Evolutionary conservation across 768 basidiomycete genomes (phyloP).

Genomic region (Russula abietina): DNA sequence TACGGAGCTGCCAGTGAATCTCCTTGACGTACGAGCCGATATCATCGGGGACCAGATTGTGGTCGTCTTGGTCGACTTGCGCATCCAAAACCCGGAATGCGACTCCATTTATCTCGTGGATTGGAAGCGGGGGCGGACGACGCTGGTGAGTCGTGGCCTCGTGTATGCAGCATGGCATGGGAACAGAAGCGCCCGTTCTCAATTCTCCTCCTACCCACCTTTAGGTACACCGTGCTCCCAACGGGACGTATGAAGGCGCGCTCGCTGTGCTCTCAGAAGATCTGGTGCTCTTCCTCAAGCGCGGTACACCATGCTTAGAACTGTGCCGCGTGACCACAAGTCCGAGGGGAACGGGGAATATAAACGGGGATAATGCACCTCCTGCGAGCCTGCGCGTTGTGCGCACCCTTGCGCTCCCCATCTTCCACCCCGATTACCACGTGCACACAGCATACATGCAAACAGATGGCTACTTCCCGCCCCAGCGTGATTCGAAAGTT

Average conservation of each 20-base stretch:
- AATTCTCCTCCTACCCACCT: neutral
- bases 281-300: conserved; percentile 14
- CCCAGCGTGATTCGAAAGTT: neutral
- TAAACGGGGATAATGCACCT: neutral
- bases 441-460: conserved; percentile 21
- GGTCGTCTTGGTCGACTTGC: conserved; percentile 11
- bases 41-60: conserved; percentile 5
- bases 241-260: conserved; percentile 17
- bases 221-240: conserved; percentile 15
- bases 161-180: neutral
- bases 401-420: conserved; percentile 15
- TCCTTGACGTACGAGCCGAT: conserved; percentile 8
- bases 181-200: neutral
- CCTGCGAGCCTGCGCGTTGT: neutral
- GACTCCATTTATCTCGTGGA: conserved; percentile 6
- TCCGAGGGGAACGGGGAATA: neutral
- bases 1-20: conserved; percentile 4
- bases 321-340: conserved; percentile 11
- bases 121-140: conserved; percentile 6
- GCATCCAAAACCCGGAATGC: neutral
- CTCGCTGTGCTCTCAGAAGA: conserved; percentile 14
- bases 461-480: conserved; percentile 6
- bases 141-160: conserved; percentile 4
- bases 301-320: conserved; percentile 2
- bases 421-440: neutral